Base-by-base conservation (phyloP, 768 basidiomycete species). In the Daedaleopsis sinensis region DNA sequence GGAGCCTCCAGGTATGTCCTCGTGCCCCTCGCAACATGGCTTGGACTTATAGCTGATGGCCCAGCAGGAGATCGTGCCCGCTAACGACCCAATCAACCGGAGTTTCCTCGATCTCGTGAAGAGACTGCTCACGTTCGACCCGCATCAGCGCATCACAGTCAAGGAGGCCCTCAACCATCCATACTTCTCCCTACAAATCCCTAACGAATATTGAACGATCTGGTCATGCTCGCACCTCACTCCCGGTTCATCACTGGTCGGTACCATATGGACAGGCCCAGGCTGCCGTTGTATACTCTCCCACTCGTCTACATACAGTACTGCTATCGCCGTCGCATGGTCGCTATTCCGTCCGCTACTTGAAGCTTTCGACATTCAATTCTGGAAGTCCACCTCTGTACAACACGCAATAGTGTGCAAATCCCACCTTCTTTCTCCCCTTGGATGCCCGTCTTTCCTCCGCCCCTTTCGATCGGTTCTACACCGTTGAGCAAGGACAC, bases 21-120 rank as follows among this genome's bases (percentile, higher is more conserved):
- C 3, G 15, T 39, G 5, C 10, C 47, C 27, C 16, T 61, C 52
- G 10, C 51, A 50, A 47, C 10, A 39, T 46, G 38, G 44, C 10
- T 51, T 61, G 11, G 16, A 18, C 32, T 9, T 9, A 37, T 50
- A 18, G 37, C 57, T 63, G 58, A 57, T 58, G 56, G 43, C 35
- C 44, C 48, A 15, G 37, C 69, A 94, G 91, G 93, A 95, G 62
- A 90, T 96, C 68, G 94, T 96, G 68, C 86, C 86, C 52, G 88
- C 88, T 32, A 85, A 77, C 19, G 92, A 94, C 70, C 78, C 79
- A 51, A 79, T 87, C 67, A 95, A 93, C 70, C 81, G 81, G 59
- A 87, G 89, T 58, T 97, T 98, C 78, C 76, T 93, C 72, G 90
- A 96, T 72, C 86, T 98, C 37, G 93, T 97, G 65, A 86, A 85